Base-by-base conservation (phyloP, 2,329 filamentous ascomycete species). In the Fusarium redolens region DNA sequence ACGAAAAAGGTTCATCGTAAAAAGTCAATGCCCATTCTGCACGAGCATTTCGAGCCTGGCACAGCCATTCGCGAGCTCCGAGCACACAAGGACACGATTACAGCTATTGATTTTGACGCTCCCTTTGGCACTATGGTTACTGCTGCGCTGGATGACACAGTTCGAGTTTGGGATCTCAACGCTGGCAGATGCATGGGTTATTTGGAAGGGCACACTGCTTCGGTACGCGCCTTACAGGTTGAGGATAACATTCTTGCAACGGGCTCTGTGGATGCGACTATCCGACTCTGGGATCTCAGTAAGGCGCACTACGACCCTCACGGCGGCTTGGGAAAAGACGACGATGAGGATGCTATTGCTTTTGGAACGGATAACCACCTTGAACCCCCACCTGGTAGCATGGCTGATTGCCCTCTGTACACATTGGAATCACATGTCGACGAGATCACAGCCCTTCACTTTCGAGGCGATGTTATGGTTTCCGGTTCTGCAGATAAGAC, bases 401-500 rank as follows among this genome's bases (percentile, higher is more conserved):
- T 98, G 91, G 89, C 91, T 63, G 94, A 98, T 78, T 98, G 96
- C 81, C 91, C 92, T 18, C 85, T 98, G n/a, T 96, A 93, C 81
- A 94, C 94, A 1, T 88, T 99, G 31, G 91, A 94, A 81, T 92
- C 96, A 1, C 96, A 99, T 78, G 91, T 99, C 31, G 96, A 94
- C 72, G 96, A 98, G 84, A 92, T 99, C 72, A 98, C 96, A 17
- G 96, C 96, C 12, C 87, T 99, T 30, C 92, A 98, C 83, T 97
- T 99, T 84, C 89, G 91, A 67, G 93, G 93, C 61, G 92, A 97
- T 75, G 95, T 94, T 1, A 88, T 99, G 20, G 95, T 99, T 37
- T 99, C 96, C 4, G 96, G 96, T 17, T 98, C 96, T 12, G 93
- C 96, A 1, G 96, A 99, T 84, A 99, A 99, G 87, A 99, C 96